Conservation (phyloP, 176 grass and related monocot species). For the Avena eriantha region DNA sequence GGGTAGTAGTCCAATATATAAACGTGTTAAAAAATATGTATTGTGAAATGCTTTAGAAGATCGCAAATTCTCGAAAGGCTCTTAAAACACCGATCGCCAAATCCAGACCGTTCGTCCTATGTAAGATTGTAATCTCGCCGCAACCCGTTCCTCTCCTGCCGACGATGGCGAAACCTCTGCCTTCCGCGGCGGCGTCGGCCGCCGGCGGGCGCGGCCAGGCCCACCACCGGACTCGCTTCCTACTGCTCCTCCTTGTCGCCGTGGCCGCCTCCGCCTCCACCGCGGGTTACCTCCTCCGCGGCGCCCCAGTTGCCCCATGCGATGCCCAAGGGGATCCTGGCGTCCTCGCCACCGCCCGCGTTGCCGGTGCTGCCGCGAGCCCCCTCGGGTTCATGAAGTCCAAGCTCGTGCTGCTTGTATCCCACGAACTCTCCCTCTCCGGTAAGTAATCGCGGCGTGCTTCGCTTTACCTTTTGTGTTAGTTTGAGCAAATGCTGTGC, state of each 20-base stretch:
- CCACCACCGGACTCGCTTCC: slow-evolving; percentile 51
- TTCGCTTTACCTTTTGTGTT: slow-evolving; percentile 24
- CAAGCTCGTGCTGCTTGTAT: slow-evolving; percentile 86
- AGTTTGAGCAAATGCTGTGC: neutral
- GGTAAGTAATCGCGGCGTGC: slow-evolving; percentile 54
- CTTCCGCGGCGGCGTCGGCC: slow-evolving; percentile 31
- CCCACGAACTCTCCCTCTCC: slow-evolving; percentile 95
- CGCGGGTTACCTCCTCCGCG: slow-evolving; percentile 63
- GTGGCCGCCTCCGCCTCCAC: slow-evolving; percentile 55
- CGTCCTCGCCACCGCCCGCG: neutral
- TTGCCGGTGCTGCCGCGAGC: slow-evolving; percentile 11
- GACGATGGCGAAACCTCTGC: slow-evolving; percentile 55
- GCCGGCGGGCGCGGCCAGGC: slow-evolving; percentile 39
- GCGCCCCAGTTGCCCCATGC: slow-evolving; percentile 47
- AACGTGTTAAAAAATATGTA: no score
- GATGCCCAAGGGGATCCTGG: slow-evolving; percentile 20
- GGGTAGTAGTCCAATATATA: no score
- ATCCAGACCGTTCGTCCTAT: slow-evolving; percentile 47
- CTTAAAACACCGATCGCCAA: neutral
- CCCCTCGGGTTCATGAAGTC: slow-evolving; percentile 78
- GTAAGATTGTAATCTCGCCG: neutral
- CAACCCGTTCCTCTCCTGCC: neutral
- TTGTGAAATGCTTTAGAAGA: no score
- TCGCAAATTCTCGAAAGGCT: no score
- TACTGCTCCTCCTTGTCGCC: slow-evolving; percentile 56